Base-by-base conservation (phyloP, 306 rosid genomes). In the Oxytropis ochrocephala region DNA sequence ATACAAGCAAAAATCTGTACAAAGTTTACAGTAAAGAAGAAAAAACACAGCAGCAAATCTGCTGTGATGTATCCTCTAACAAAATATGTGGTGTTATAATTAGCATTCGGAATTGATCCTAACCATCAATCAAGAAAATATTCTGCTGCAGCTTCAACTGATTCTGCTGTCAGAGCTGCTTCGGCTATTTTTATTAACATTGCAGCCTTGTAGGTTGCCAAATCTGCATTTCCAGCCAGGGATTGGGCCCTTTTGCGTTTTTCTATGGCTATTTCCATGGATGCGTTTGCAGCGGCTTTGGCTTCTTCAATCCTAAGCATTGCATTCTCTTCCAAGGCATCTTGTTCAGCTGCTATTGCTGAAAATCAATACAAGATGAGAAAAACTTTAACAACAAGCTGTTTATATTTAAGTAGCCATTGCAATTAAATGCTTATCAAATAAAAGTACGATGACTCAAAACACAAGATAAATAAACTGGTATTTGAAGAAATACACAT, bases 211-310 rank as follows among this genome's bases (percentile, higher is more conserved):
- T 81, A 88, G 13, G 88, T 75, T 5, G 89, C 88, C 78, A 93
- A 60, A 80, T 93, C 98, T 57, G 96, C 98, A 66, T 83, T 93
- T 60, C 84, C 83, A 84, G 88, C 85, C 18, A 90, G 88, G 17
- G 72, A 2, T 75, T 93, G 98, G 11, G 98, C 98, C 74, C 82
- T 82, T 27, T 43, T 78, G 12, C 98, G 93, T 65, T 88, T 88
- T 19, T 58, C 35, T 13, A 88, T 50, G 1, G 98, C 96, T 11
- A 72, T 38, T 72, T 90, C 91, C 75, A 79, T 64, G 9, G 79
- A 77, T 70, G 44, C 74, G 5, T 75, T 75, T n/a, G 88, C 96
- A 0, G 81, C 30, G 18, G 84, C 82, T 48, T 84, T 83, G 6
- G 96, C 96, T 60, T 81, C 89, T 70, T 88, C 75, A 43, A 82